Evolutionary conservation across 441 rosid genomes (phyloP), one percentile per base, ranked within the genome.

Genomic region (Eutrema salsugineum): DNA sequence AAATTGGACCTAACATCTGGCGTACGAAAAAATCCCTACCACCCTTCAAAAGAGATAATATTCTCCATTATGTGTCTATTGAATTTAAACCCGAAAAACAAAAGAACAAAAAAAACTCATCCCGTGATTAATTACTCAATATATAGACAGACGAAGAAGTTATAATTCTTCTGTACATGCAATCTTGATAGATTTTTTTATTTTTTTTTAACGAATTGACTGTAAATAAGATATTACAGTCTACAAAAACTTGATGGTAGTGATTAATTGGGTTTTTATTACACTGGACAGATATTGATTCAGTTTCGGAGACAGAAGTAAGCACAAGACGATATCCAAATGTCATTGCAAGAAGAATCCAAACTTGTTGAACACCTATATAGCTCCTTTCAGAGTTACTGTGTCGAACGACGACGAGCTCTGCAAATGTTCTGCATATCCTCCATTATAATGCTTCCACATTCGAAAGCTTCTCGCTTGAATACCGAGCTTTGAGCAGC

Each of bases 321-420:
- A 36, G 93, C 85, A 53, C 77, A 57, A 88, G 47, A 15, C 87
- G 77, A 71, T 84, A 88, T 5, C 83, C 79, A 4, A 85, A 11
- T 3, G 96, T 83, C 94, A 88, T 83, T 50, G 84, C 88, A 4
- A 87, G 53, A 16, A 91, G 75, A 77, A 83, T 74, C 94, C 94
- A 88, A 19, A 87, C 92, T 80, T 88, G 91, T 57, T 83, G 81
- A 72, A 86, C 38, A 19, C 93, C 93, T n/a, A n/a, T n/a, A n/a
- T n/a, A n/a, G n/a, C n/a, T 20, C 91, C 91, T 14, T 77, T 73
- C 59, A 85, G 73, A 78, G 81, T 80, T 19, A 89, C 86, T 0
- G 85, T 83, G 72, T 85, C 86, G 28, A 89, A 87, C 0, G 92
- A 80, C 8, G 94, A 93, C 0, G 92, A 87, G 48, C 76, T 82